These are phyloP conservation scores for Piloderma croceum DNA, from an alignment of 768 basidiomycete species.

Conservation along the genomic window DNA sequence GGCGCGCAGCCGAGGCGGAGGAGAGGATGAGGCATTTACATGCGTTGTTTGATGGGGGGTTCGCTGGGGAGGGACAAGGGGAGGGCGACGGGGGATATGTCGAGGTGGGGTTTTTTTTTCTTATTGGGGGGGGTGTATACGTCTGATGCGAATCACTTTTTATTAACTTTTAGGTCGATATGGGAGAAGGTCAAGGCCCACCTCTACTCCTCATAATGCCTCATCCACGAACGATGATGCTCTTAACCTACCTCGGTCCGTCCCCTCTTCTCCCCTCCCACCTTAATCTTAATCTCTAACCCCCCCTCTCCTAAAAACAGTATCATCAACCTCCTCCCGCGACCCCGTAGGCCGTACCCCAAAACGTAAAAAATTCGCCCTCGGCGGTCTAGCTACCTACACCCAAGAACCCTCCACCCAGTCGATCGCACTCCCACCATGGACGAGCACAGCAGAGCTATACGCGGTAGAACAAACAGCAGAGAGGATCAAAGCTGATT, in stretches of 20 bases:
- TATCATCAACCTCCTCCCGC: no score
- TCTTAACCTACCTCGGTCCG: constrained; percentile 27
- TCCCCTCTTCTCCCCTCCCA: constrained; percentile 29
- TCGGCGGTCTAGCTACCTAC: constrained; percentile 57
- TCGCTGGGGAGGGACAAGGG: no score
- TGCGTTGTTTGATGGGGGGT: constrained; percentile 64
- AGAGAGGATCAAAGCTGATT: constrained; percentile 62
- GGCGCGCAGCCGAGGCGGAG: constrained; percentile 42
- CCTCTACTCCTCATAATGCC: not conserved
- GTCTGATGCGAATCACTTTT: no score
- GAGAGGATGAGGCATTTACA: constrained; percentile 55
- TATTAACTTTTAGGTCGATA: no score
- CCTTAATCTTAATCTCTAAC: constrained; percentile 49
- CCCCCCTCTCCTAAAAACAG: constrained; percentile 73
- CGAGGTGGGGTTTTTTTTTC: no score
- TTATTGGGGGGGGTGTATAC: no score
- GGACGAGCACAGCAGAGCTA: constrained; percentile 49
- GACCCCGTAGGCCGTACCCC: constrained; percentile 70
- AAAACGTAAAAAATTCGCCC: constrained; percentile 64
- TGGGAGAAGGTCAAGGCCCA: no score
- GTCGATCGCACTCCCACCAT: constrained; percentile 42
- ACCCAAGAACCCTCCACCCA: not conserved
- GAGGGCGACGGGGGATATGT: no score
- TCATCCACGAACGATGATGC: constrained; percentile 2
- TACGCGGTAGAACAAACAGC: constrained; percentile 43